Percentiles rank a stretch among this genome's conserved stretches.
Evolutionary conservation across 129 eudicot genomes (phyloP).

Genomic region (Helianthus annuus): DNA sequence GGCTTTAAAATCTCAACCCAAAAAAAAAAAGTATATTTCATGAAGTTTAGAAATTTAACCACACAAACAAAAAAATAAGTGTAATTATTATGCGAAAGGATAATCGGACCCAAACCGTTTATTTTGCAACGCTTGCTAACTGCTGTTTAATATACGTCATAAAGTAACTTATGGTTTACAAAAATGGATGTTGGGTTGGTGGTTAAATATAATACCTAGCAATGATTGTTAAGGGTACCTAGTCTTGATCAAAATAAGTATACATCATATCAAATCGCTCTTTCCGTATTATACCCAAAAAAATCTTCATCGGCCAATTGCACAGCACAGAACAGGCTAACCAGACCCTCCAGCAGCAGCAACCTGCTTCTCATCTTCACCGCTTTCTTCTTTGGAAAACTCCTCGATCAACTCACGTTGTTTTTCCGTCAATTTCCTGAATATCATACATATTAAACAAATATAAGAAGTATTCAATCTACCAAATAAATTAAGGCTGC

Average conservation of each 20-base stretch:
- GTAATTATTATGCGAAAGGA: too few relatives aligned
- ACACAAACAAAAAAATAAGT: too few relatives aligned
- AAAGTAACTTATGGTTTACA: conserved; percentile 13
- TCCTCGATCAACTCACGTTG: conserved; percentile 76
- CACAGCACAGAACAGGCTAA: neutral
- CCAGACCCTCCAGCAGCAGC: conserved; percentile 42
- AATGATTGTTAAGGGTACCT: conserved; percentile 9
- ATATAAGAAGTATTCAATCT: neutral
- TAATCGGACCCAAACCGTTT: too few relatives aligned
- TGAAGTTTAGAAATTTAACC: too few relatives aligned
- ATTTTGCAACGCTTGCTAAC: too few relatives aligned
- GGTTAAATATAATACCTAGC: conserved; percentile 8
- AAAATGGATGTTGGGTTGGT: neutral
- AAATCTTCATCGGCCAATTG: neutral
- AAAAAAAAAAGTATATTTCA: too few relatives aligned
- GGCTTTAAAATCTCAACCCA: too few relatives aligned
- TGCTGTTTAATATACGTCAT: neutral
- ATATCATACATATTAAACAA: conserved; percentile 1
- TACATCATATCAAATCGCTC: conserved; percentile 15
- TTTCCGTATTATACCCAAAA: conserved; percentile 13
- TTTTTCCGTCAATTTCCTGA: conserved; percentile 62
- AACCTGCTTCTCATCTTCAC: conserved; percentile 50
- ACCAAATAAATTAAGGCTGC: neutral
- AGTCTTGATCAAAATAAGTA: conserved; percentile 12
- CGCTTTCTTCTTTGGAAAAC: conserved; percentile 63